Conservation (phyloP, 305 asterid genomes). For the Fraxinus floribunda region DNA sequence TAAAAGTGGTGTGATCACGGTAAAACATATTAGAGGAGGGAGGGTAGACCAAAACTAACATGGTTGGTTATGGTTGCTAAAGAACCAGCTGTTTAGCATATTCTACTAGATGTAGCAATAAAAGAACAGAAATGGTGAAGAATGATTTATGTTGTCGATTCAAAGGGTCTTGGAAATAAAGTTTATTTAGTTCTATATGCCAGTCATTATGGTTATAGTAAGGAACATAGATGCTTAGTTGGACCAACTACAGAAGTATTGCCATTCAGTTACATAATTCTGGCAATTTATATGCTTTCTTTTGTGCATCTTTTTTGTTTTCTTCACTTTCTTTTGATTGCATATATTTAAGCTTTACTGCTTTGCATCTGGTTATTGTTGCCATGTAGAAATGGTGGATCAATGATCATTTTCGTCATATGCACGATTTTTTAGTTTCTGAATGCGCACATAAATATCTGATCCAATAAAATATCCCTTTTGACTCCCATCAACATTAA, state of each 20-base stretch:
- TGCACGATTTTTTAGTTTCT: background rate
- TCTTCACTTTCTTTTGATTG: background rate
- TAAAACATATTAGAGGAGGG: background rate
- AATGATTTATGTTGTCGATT: background rate
- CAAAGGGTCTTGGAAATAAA: background rate
- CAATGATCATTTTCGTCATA: background rate
- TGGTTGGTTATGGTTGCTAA: background rate
- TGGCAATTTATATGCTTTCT: background rate
- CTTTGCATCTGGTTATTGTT: background rate
- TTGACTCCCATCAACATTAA: background rate
- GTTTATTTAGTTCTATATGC: background rate
- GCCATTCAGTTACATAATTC: background rate
- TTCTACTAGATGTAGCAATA: background rate
- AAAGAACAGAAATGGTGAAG: background rate
- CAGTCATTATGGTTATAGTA: background rate
- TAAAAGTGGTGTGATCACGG: background rate
- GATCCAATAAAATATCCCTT: constrained; percentile 6
- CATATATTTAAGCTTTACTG: background rate
- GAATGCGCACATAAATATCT: background rate
- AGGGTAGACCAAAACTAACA: background rate
- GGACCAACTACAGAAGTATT: background rate
- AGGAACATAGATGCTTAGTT: background rate
- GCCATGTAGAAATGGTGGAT: constrained; percentile 15
- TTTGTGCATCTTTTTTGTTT: background rate
- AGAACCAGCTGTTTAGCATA: background rate